phyloP scores from a whole-genome alignment of 2,329 filamentous ascomycete species.

The Fusarium sp. region DNA sequence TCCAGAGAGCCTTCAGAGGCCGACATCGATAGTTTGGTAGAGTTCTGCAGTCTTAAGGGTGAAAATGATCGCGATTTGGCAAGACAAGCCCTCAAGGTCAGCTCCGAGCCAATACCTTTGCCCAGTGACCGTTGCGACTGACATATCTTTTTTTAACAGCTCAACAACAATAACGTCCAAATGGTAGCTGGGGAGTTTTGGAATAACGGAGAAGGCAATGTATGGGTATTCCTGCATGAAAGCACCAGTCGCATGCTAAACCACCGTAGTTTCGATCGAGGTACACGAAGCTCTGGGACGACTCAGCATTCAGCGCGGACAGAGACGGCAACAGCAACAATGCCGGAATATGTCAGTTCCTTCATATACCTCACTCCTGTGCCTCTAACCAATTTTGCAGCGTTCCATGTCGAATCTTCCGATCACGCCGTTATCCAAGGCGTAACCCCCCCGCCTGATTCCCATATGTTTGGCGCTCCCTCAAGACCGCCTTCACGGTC shows the following conservation, averaged over 20 bases:
- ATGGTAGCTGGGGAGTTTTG: conserved; percentile 64
- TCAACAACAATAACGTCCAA: conserved; percentile 59
- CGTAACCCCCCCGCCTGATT: conserved; percentile 54
- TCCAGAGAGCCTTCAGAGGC: conserved; percentile 52
- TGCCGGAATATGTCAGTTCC: conserved; percentile 57
- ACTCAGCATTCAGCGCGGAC: conserved; percentile 62
- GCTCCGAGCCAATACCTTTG: neutral
- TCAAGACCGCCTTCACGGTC: conserved; percentile 72
- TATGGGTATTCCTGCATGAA: conserved; percentile 33
- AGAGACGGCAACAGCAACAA: conserved; percentile 61
- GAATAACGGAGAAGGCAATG: conserved; percentile 55
- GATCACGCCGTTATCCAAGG: conserved; percentile 58
- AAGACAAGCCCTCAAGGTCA: conserved; percentile 56
- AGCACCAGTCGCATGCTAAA: conserved; percentile 25
- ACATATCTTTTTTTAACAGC: conserved; percentile 38
- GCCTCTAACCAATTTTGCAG: conserved; percentile 50
- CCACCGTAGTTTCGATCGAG: conserved; percentile 56
- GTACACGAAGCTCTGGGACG: conserved; percentile 64
- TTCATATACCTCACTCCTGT: neutral
- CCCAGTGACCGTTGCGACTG: conserved; percentile 9
- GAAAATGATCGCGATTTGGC: conserved; percentile 54
- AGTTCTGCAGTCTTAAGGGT: conserved; percentile 53
- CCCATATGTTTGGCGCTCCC: conserved; percentile 59
- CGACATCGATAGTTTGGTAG: conserved; percentile 55
- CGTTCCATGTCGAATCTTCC: conserved; percentile 67